These are phyloP conservation scores for Nicotiana noctiflora DNA, from an alignment of 257 asterid genomes.

Conservation along the genomic window DNA sequence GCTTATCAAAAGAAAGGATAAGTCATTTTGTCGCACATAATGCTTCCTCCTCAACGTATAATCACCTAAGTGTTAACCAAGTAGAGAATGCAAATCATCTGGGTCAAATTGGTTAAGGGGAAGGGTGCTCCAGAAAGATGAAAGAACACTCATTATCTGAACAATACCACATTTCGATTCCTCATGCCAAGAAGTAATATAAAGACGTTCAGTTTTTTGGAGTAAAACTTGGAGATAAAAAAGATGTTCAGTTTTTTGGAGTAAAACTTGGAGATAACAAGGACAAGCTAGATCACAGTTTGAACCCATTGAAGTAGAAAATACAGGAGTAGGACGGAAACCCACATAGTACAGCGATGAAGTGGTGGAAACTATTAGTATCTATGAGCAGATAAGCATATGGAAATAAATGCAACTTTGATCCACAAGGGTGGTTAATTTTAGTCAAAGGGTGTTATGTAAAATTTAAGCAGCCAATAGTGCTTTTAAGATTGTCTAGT, in stretches of 20 bases:
- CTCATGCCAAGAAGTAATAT: background rate
- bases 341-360: background rate
- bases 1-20: background rate
- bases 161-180: background rate
- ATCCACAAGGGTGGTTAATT: background rate
- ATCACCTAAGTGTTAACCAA: background rate
- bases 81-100: background rate
- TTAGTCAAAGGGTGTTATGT: background rate
- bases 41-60: background rate
- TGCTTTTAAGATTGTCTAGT: background rate
- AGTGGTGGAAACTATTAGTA: background rate
- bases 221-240: background rate
- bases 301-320: background rate
- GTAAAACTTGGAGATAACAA: background rate
- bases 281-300: background rate
- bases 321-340: background rate
- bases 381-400: background rate
- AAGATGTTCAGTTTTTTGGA: background rate
- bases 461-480: background rate
- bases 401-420: background rate
- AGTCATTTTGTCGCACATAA: background rate
- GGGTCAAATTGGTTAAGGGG: background rate
- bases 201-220: background rate
- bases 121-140: background rate
- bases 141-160: background rate